phyloP scores from a whole-genome alignment of 2,329 filamentous ascomycete genomes.

The Ceratocystis huliohia region DNA sequence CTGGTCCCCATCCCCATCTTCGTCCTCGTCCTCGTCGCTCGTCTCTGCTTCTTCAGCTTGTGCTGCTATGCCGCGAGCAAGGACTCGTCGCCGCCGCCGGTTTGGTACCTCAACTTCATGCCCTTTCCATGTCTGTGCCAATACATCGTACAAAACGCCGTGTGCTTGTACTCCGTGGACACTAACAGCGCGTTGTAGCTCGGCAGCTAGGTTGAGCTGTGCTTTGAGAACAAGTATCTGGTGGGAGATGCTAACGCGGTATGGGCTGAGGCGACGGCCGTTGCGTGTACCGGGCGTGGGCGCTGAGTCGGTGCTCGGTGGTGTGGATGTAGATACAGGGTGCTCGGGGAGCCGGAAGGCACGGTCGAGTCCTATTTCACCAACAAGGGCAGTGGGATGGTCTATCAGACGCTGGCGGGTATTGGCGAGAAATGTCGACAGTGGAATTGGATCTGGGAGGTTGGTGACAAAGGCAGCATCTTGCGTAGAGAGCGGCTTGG shows the following conservation, averaged over 20 bases:
- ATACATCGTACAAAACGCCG: conserved; percentile 52
- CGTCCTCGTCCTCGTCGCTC: conserved; percentile 14
- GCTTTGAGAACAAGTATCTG: conserved; percentile 53
- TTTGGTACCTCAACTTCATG: conserved; percentile 50
- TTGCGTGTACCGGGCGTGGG: conserved; percentile 60
- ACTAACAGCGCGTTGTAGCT: conserved; percentile 51
- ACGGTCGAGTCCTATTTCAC: conserved; percentile 68
- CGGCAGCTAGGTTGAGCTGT: conserved; percentile 59
- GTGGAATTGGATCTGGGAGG: conserved; percentile 47
- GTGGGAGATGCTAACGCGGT: conserved; percentile 55
- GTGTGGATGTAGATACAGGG: conserved; percentile 23
- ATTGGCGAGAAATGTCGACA: conserved; percentile 45
- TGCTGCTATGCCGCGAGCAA: conserved; percentile 31
- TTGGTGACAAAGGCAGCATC: conserved; percentile 34
- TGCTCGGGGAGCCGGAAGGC: conserved; percentile 55
- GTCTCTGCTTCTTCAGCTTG: conserved; percentile 33
- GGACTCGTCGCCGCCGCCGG: conserved; percentile 42
- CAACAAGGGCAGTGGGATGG: conserved; percentile 54
- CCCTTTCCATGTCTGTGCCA: conserved; percentile 57
- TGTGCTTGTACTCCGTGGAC: conserved; percentile 68
- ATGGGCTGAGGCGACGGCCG: conserved; percentile 52
- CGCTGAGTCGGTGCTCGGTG: neutral
- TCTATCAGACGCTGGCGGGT: conserved; percentile 42
- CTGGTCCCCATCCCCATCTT: neutral
- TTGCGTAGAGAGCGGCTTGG: conserved; percentile 35